phyloP scores from a whole-genome alignment of 441 rosid genomes.

The Populus hybrid region DNA sequence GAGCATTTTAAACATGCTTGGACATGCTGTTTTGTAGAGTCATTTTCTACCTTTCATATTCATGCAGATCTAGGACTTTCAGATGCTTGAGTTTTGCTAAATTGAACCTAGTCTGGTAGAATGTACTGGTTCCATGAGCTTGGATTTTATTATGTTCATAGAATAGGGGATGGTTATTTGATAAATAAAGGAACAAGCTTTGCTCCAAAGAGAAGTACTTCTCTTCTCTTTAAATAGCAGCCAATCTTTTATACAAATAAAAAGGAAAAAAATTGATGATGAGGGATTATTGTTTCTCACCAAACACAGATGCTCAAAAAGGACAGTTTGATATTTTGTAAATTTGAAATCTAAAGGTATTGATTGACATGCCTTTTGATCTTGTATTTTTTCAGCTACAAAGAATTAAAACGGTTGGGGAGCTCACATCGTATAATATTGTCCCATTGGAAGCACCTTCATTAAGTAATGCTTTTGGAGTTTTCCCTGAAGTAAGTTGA shows the following conservation, averaged over 20 bases:
- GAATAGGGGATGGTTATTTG: neutral
- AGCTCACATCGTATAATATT: constrained; percentile 83
- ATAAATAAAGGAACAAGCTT: neutral
- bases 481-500: constrained; percentile 86
- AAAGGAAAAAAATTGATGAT: neutral
- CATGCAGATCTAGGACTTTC: neutral
- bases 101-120: neutral
- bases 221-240: neutral
- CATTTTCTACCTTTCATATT: neutral
- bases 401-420: constrained; percentile 73
- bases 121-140: neutral
- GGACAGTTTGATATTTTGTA: neutral
- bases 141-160: neutral
- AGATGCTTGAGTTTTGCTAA: neutral
- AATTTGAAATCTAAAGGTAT: neutral
- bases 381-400: constrained; percentile 52
- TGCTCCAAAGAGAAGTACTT: neutral
- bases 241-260: neutral
- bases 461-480: constrained; percentile 80
- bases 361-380: constrained; percentile 8
- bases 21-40: neutral
- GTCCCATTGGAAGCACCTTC: constrained; percentile 91
- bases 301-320: neutral
- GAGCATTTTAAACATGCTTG: neutral
- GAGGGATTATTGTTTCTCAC: neutral